Evolutionary conservation across 1,284 basidiomycete genomes (phyloP).

Genomic region (Uromyces viciae-fabae): DNA sequence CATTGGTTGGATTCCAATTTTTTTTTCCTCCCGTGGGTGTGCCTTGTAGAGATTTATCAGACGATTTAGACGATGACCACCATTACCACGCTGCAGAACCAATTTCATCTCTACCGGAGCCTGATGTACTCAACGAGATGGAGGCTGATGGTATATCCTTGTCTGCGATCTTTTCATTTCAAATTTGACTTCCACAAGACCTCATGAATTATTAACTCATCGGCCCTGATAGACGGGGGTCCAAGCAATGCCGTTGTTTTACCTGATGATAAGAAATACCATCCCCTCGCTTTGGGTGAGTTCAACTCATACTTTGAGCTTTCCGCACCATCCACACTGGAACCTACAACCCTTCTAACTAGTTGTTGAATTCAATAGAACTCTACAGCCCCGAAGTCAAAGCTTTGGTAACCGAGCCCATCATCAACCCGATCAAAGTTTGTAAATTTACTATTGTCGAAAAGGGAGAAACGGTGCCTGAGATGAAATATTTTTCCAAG

Average conservation of each 20-base stretch:
- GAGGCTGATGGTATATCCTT: constrained; percentile 19
- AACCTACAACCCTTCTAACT: neutral
- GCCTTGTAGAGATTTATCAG: constrained; percentile 15
- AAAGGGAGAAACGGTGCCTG: constrained; percentile 78
- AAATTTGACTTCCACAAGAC: too few species aligned
- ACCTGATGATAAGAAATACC: constrained; percentile 55
- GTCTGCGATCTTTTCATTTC: too few species aligned
- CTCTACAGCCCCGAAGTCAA: constrained; percentile 55
- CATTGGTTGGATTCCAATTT: neutral
- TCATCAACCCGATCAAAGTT: constrained; percentile 88
- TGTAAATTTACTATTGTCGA: constrained; percentile 72
- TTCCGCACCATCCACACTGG: neutral
- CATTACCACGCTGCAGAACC: neutral
- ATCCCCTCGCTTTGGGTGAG: constrained; percentile 50
- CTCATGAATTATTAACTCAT: too few species aligned
- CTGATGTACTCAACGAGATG: constrained; percentile 4
- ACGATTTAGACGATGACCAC: neutral
- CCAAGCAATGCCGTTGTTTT: constrained; percentile 53
- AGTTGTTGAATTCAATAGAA: constrained; percentile 45
- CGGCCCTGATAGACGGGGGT: constrained; percentile 47
- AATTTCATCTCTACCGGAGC: neutral
- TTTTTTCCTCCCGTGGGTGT: neutral
- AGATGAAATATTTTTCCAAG: constrained; percentile 89
- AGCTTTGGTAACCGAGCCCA: constrained; percentile 76
- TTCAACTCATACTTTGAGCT: too few species aligned